Conservation (phyloP, 805 yeast genomes). For the Starmerella tilneyi region DNA sequence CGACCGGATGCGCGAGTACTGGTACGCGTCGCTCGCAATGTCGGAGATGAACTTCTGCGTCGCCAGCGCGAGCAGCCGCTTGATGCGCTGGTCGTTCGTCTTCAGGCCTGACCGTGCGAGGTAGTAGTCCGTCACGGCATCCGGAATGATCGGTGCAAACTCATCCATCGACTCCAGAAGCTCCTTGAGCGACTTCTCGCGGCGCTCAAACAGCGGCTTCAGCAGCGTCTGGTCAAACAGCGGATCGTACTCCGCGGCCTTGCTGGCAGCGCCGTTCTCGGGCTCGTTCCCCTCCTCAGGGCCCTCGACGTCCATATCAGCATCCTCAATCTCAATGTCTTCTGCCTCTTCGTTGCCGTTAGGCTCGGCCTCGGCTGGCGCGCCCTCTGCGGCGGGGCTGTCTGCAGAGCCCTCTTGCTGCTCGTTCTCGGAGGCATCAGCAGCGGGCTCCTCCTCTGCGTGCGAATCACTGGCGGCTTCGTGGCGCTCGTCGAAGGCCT, state of each 20-base stretch:
- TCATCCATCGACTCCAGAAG: conserved; percentile 84
- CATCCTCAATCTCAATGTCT: conserved; percentile 2
- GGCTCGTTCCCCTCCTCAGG: neutral
- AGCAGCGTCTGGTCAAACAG: conserved; percentile 21
- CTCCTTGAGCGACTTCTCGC: conserved; percentile 46
- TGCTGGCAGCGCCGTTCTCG: too few relatives aligned
- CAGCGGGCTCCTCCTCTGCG: neutral
- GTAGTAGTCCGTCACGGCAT: conserved; percentile 89
- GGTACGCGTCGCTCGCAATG: conserved; percentile 93
- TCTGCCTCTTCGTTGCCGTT: conserved; percentile 5
- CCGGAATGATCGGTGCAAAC: conserved; percentile 91
- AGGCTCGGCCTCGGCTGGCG: neutral
- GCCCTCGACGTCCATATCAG: conserved; percentile 1
- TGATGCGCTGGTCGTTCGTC: conserved; percentile 64
- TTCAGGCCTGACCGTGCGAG: conserved; percentile 76
- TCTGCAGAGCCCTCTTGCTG: neutral
- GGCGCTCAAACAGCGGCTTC: conserved; percentile 26
- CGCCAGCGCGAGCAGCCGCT: conserved; percentile 80
- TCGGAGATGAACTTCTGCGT: conserved; percentile 93
- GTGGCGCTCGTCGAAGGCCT: neutral
- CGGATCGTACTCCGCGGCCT: conserved; percentile 22
- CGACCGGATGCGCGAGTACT: conserved; percentile 83
- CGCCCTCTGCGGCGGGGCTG: neutral
- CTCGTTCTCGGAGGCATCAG: neutral
- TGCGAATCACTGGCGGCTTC: too few relatives aligned